These are phyloP conservation scores for Daldinia loculata DNA, from an alignment of 495 filamentous ascomycete genomes.

Conservation along the genomic window DNA sequence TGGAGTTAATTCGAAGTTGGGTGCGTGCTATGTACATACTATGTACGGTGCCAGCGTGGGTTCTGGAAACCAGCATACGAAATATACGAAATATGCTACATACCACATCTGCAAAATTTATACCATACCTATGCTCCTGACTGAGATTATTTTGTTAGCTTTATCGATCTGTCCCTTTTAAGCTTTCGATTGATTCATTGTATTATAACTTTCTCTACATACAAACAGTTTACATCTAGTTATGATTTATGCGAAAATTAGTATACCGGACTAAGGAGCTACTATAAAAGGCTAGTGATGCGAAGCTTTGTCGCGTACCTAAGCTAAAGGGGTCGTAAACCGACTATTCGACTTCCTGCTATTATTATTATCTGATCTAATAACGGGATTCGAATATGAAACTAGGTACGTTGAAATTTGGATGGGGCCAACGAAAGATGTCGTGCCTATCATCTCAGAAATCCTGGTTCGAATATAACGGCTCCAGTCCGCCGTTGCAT, in stretches of 20 bases:
- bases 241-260: not conserved
- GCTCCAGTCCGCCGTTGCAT: not conserved
- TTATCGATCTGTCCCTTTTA: not conserved
- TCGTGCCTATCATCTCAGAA: not conserved
- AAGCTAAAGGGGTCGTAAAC: not conserved
- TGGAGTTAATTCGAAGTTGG: not conserved
- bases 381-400: slow-evolving; percentile 8
- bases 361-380: not conserved
- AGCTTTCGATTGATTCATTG: not conserved
- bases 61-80: not conserved
- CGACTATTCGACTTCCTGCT: not conserved
- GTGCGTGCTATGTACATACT: too few relatives aligned
- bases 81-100: not conserved
- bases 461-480: not conserved
- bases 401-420: not conserved
- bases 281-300: not conserved
- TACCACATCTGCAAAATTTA: not conserved
- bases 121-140: not conserved
- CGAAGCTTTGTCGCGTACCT: not conserved
- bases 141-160: not conserved
- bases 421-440: not conserved
- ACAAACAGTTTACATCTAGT: not conserved
- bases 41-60: not conserved
- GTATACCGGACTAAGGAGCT: not conserved
- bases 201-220: not conserved